These are phyloP conservation scores for Moesziomyces parantarcticus DNA, from an alignment of 1,284 basidiomycete species.

Conservation along the genomic window DNA sequence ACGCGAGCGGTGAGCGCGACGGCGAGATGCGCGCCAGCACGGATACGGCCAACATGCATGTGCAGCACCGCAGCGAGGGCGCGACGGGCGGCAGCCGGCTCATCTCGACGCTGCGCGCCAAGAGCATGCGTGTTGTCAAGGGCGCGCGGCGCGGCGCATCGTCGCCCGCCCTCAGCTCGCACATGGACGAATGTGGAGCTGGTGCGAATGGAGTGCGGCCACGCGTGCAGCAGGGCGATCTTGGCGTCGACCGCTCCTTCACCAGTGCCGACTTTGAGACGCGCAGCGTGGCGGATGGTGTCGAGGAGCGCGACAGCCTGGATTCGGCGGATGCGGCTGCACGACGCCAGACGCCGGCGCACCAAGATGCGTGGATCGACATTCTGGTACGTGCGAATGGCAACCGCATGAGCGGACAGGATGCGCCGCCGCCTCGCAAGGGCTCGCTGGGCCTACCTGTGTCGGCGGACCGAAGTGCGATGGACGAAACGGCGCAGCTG, in stretches of 20 bases:
- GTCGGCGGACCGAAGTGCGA: background rate
- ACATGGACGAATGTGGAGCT: constrained; percentile 9
- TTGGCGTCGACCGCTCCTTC: constrained; percentile 37
- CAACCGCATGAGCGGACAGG: constrained; percentile 45
- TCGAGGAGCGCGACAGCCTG: constrained; percentile 17
- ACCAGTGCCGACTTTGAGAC: constrained; percentile 58
- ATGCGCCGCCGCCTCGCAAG: constrained; percentile 20
- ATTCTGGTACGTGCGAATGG: constrained; percentile 45
- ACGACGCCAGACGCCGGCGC: constrained; percentile 5
- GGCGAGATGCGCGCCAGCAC: background rate
- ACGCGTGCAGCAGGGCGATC: constrained; percentile 17
- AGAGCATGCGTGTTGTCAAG: constrained; percentile 40
- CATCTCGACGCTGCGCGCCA: constrained; percentile 40
- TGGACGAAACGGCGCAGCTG: constrained; percentile 23
- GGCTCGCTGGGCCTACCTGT: constrained; percentile 8
- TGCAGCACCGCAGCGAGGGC: constrained; percentile 28
- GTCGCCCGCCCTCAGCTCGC: constrained; percentile 19
- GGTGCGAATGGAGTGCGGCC: background rate
- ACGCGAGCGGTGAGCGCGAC: background rate
- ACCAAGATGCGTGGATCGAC: constrained; percentile 58
- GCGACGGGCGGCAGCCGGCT: constrained; percentile 24
- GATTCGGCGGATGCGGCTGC: constrained; percentile 2
- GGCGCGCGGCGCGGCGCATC: constrained; percentile 25
- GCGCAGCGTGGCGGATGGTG: constrained; percentile 36
- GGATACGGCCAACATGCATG: constrained; percentile 7